Evolutionary conservation across 805 yeast species (phyloP).

Genomic region (Metschnikowia arizonensis): DNA sequence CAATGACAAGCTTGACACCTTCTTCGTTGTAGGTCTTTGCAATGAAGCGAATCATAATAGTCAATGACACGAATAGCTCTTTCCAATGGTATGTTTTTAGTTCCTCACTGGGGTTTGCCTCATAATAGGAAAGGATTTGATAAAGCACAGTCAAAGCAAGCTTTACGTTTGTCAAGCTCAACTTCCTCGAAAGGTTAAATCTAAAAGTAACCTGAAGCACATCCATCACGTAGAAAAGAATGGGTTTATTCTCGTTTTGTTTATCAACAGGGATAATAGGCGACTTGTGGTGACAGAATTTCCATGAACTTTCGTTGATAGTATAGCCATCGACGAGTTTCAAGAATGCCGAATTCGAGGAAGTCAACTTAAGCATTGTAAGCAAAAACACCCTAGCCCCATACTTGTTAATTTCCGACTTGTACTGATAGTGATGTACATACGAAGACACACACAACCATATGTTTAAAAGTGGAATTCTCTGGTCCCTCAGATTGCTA

Average conservation of each 20-base stretch:
- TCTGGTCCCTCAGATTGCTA: not conserved
- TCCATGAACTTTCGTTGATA: slow-evolving; percentile 39
- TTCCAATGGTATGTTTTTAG: slow-evolving; percentile 31
- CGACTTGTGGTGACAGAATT: slow-evolving; percentile 37
- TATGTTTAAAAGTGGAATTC: slow-evolving; percentile 18
- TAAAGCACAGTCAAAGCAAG: slow-evolving; percentile 26
- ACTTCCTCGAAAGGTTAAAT: slow-evolving; percentile 36
- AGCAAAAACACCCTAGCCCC: slow-evolving; percentile 27
- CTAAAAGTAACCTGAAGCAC: slow-evolving; percentile 20
- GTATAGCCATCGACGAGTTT: slow-evolving; percentile 4
- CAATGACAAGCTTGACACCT: slow-evolving; percentile 17
- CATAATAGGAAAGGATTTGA: slow-evolving; percentile 21
- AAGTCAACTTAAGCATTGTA: slow-evolving; percentile 26
- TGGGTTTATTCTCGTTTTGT: slow-evolving; percentile 20
- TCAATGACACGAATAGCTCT: slow-evolving; percentile 30
- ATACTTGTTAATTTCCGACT: slow-evolving; percentile 21
- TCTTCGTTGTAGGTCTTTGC: slow-evolving; percentile 16
- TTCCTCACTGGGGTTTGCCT: slow-evolving; percentile 15
- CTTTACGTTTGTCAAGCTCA: slow-evolving; percentile 30
- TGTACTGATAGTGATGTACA: slow-evolving; percentile 36
- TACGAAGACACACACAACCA: slow-evolving; percentile 40
- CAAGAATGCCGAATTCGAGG: slow-evolving; percentile 6
- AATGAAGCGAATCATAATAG: slow-evolving; percentile 28
- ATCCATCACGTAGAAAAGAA: slow-evolving; percentile 24
- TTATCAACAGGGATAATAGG: slow-evolving; percentile 29